A percentile compares a stretch with the other conserved stretches of the same genome.
Evolutionary conservation across 345 rosid species (phyloP).

Genomic region (Populus simonii): DNA sequence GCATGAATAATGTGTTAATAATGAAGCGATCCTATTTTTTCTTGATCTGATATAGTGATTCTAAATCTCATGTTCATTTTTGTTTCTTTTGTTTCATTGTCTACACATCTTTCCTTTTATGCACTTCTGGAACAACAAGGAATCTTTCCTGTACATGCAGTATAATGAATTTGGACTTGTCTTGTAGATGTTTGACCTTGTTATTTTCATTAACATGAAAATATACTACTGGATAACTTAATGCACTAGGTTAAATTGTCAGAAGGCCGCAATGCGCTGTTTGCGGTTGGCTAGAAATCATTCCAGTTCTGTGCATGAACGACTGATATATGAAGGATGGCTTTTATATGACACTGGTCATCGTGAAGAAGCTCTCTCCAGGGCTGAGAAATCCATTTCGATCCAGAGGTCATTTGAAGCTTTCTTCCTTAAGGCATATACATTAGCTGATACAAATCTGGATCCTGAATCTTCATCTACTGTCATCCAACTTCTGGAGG

Average conservation of each 20-base stretch:
- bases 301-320: constrained; percentile 64
- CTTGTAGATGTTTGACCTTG: not conserved
- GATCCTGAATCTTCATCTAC: constrained; percentile 58
- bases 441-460: constrained; percentile 66
- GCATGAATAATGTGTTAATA: not conserved
- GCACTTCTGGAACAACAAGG: not conserved
- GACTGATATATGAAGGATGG: constrained; percentile 93
- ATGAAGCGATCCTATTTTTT: not conserved
- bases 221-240: not conserved
- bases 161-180: constrained; percentile 1
- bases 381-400: constrained; percentile 73
- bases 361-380: constrained; percentile 71
- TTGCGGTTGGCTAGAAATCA: constrained; percentile 69
- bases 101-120: not conserved
- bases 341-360: constrained; percentile 79
- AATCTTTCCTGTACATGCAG: not conserved
- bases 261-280: constrained; percentile 85
- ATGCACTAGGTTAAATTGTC: constrained; percentile 70
- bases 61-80: not conserved
- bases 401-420: constrained; percentile 85
- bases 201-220: constrained; percentile 11
- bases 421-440: constrained; percentile 86
- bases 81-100: not conserved
- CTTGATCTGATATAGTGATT: not conserved
- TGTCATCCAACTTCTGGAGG: constrained; percentile 73